Evolutionary conservation across 257 asterid genomes (phyloP).

Genomic region (Dorcoceras hygrometricum): DNA sequence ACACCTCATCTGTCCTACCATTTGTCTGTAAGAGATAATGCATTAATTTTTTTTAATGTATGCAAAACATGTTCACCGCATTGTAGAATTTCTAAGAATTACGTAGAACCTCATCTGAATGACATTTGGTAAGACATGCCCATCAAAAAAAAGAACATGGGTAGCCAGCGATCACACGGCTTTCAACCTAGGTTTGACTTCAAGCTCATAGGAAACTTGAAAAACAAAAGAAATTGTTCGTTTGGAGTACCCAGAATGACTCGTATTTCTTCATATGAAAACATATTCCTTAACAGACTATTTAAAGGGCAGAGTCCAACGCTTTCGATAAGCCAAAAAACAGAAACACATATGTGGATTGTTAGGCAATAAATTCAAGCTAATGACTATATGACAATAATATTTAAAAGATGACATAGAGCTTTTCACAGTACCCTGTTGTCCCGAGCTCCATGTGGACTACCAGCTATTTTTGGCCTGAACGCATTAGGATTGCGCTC

Average conservation of each 20-base stretch:
- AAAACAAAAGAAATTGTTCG: background rate
- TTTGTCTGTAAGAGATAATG: no score
- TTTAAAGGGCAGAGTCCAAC: background rate
- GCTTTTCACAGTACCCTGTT: slow-evolving; percentile 50
- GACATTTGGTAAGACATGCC: background rate
- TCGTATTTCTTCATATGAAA: background rate
- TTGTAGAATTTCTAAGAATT: no score
- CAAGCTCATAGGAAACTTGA: background rate
- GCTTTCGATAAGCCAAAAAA: background rate
- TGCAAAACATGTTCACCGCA: no score
- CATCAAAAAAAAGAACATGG: background rate
- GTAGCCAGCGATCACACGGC: background rate
- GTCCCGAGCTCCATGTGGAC: slow-evolving; percentile 88
- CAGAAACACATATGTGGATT: background rate
- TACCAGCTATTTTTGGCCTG: slow-evolving; percentile 89
- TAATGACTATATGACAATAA: slow-evolving; percentile 10
- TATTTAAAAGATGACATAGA: slow-evolving; percentile 6
- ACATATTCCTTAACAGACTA: background rate
- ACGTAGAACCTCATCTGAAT: background rate
- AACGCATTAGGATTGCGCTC: slow-evolving; percentile 96
- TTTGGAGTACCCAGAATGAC: background rate
- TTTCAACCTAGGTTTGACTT: background rate
- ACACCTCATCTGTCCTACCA: no score
- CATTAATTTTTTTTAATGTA: no score
- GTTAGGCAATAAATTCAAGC: background rate